These are phyloP conservation scores for Malus sylvestris DNA, from an alignment of 306 rosid genomes.

Conservation along the genomic window DNA sequence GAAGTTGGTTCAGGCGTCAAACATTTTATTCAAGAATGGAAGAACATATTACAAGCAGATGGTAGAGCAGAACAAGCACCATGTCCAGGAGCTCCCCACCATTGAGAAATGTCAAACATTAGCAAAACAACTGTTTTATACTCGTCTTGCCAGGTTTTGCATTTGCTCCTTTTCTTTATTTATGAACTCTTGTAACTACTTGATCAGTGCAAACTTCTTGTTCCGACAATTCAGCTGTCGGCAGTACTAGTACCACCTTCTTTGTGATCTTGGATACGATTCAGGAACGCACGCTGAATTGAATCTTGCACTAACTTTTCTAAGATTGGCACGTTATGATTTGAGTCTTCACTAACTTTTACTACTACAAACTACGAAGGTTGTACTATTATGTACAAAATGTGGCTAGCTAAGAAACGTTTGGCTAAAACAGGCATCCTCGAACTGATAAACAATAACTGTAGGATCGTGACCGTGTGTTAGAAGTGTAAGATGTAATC, in stretches of 20 bases:
- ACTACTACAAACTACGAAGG: neutral
- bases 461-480: neutral
- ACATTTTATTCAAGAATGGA: constrained; percentile 21
- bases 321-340: neutral
- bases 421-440: neutral
- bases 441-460: neutral
- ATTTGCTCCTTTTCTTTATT: neutral
- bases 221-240: too few species aligned
- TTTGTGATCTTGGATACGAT: neutral
- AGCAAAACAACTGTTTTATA: constrained; percentile 50
- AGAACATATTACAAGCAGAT: constrained; percentile 31
- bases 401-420: neutral
- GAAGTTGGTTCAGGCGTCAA: constrained; percentile 33
- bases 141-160: constrained; percentile 54
- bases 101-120: constrained; percentile 40
- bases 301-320: neutral
- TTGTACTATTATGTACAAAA: neutral
- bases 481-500: neutral
- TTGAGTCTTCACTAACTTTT: neutral
- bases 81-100: constrained; percentile 51
- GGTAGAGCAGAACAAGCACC: constrained; percentile 41
- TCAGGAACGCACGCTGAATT: neutral
- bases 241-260: neutral
- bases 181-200: neutral
- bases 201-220: neutral